Conservation (phyloP, 2,329 filamentous ascomycete species). For the Trichoderma pleuroti region DNA sequence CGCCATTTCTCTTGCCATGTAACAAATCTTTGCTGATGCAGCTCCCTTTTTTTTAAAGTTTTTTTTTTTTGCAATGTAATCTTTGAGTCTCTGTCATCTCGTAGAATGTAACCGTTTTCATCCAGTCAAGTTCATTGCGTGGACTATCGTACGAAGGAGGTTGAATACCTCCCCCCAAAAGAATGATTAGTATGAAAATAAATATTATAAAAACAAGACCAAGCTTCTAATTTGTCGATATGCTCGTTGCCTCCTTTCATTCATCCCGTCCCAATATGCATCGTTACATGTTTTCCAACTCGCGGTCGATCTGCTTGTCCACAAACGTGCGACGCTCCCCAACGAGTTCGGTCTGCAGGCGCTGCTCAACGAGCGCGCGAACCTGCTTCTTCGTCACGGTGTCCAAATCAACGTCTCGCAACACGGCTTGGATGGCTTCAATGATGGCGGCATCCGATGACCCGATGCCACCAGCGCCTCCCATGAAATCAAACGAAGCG, state of each 20-base stretch:
- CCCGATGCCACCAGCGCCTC: slow-evolving; percentile 47
- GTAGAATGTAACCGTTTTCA: slow-evolving; percentile 5
- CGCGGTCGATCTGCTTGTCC: slow-evolving; percentile 87
- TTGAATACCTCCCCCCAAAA: not conserved
- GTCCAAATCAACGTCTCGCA: slow-evolving; percentile 87
- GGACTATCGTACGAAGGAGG: slow-evolving; percentile 12
- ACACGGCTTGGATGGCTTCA: slow-evolving; percentile 77
- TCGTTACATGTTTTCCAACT: slow-evolving; percentile 91
- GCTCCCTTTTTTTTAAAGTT: not conserved
- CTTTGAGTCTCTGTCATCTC: not conserved
- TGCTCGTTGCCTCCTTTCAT: not conserved
- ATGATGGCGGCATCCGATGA: slow-evolving; percentile 78
- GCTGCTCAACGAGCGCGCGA: slow-evolving; percentile 84
- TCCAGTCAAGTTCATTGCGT: slow-evolving; percentile 9
- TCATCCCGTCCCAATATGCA: not conserved
- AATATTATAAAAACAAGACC: slow-evolving; percentile 10
- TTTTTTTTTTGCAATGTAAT: not conserved
- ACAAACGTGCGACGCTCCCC: slow-evolving; percentile 87
- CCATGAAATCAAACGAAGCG: slow-evolving; percentile 58
- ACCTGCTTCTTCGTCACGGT: slow-evolving; percentile 99
- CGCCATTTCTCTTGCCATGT: slow-evolving; percentile 14
- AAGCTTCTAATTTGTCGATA: slow-evolving; percentile 7
- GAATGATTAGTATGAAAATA: slow-evolving; percentile 18
- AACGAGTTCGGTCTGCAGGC: slow-evolving; percentile 81
- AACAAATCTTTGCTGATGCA: slow-evolving; percentile 14